These are phyloP conservation scores for Crotalaria pallida DNA, from an alignment of 306 rosid genomes.

Conservation along the genomic window DNA sequence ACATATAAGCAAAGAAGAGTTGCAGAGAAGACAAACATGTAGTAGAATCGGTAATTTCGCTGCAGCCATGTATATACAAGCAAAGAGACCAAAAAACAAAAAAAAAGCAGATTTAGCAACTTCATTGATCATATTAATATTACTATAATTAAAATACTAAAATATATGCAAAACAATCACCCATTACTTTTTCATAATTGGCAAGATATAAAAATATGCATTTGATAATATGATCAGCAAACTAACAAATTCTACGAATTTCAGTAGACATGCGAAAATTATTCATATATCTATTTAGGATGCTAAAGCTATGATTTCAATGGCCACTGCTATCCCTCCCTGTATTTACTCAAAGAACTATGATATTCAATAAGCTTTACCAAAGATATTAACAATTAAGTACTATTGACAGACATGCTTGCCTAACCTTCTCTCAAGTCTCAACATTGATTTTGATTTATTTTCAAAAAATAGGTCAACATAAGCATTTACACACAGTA, in stretches of 20 bases:
- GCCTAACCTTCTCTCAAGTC: neutral
- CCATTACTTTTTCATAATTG: neutral
- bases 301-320: neutral
- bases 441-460: neutral
- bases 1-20: constrained; percentile 60
- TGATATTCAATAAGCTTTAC: neutral
- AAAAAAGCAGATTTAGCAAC: constrained; percentile 10
- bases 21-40: constrained; percentile 51
- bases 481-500: neutral
- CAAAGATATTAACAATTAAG: neutral
- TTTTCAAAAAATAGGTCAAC: neutral
- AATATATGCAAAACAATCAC: neutral
- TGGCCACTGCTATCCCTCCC: neutral
- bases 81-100: neutral
- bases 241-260: neutral
- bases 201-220: neutral
- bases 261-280: neutral
- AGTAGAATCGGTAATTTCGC: constrained; percentile 77
- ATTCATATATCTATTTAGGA: neutral
- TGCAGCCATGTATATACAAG: constrained; percentile 34
- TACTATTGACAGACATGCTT: neutral
- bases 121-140: constrained; percentile 6
- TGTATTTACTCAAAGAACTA: neutral
- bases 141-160: neutral
- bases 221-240: neutral